Evolutionary conservation across 202 grass and related monocot genomes (phyloP).

Genomic region (Alloteropsis angusta): DNA sequence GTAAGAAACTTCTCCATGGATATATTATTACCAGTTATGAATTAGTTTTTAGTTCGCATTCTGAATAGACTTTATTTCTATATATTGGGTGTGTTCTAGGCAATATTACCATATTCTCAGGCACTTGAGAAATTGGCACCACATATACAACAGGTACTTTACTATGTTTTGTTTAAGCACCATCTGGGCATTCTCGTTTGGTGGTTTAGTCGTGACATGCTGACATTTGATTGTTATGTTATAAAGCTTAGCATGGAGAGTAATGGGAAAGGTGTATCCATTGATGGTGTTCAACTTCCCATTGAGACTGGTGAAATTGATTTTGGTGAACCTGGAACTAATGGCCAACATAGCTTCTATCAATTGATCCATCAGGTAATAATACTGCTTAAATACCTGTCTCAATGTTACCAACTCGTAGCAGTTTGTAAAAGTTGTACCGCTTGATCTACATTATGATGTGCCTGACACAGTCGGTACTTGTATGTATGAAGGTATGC

Average conservation of each 20-base stretch:
- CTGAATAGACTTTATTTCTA: slow-evolving; percentile 2
- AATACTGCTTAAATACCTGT: background rate
- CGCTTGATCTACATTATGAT: background rate
- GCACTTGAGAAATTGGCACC: slow-evolving; percentile 95
- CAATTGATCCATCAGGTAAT: slow-evolving; percentile 97
- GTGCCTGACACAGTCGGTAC: background rate
- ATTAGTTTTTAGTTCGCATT: slow-evolving; percentile 1
- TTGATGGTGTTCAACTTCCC: slow-evolving; percentile 66
- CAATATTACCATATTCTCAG: slow-evolving; percentile 93
- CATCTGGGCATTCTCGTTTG: background rate
- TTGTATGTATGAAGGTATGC: slow-evolving; percentile 4
- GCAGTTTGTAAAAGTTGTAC: background rate
- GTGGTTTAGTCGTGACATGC: background rate
- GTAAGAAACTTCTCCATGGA: slow-evolving; percentile 32
- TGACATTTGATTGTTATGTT: slow-evolving; percentile 28
- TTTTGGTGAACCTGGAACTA: slow-evolving; percentile 99
- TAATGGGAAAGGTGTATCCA: slow-evolving; percentile 96
- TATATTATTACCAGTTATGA: background rate
- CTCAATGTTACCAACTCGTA: background rate
- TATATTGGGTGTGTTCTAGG: slow-evolving; percentile 30
- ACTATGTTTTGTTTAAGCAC: background rate
- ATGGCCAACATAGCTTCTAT: slow-evolving; percentile 99
- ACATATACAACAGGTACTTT: slow-evolving; percentile 92
- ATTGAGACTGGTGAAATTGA: slow-evolving; percentile 92
- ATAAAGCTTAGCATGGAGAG: slow-evolving; percentile 99